Conservation (phyloP, 441 rosid genomes). For the Kokia cookei region DNA sequence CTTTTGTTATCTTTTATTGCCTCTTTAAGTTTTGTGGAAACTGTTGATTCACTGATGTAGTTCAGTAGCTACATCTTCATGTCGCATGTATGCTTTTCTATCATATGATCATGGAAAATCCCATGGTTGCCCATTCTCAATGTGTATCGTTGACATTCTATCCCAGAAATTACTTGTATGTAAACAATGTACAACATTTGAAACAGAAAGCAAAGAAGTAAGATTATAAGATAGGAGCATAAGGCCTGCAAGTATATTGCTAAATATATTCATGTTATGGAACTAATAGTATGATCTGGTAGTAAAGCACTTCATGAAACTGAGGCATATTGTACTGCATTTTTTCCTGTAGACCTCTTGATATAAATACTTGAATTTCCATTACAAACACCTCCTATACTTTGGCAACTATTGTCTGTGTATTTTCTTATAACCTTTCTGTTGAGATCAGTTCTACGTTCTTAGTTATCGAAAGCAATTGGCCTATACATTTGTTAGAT, state of each 20-base stretch:
- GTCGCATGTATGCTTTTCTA: neutral
- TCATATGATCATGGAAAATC: neutral
- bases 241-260: neutral
- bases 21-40: neutral
- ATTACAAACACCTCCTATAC: no score
- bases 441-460: no score
- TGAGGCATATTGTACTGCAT: no score
- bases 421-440: no score
- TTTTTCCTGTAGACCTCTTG: no score
- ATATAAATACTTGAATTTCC: no score
- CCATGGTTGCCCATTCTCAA: neutral
- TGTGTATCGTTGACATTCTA: neutral
- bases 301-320: no score
- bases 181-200: no score
- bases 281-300: no score
- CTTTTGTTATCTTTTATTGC: neutral
- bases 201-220: neutral
- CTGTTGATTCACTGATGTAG: neutral
- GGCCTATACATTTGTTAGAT: no score
- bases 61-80: neutral
- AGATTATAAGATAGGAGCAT: neutral
- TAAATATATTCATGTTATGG: neutral
- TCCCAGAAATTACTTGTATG: neutral
- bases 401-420: no score
- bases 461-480: no score